Percentiles rank a stretch among this genome's conserved stretches.
Evolutionary conservation across 2,329 filamentous ascomycete genomes (phyloP).

Genomic region (Trichoderma harzianum): DNA sequence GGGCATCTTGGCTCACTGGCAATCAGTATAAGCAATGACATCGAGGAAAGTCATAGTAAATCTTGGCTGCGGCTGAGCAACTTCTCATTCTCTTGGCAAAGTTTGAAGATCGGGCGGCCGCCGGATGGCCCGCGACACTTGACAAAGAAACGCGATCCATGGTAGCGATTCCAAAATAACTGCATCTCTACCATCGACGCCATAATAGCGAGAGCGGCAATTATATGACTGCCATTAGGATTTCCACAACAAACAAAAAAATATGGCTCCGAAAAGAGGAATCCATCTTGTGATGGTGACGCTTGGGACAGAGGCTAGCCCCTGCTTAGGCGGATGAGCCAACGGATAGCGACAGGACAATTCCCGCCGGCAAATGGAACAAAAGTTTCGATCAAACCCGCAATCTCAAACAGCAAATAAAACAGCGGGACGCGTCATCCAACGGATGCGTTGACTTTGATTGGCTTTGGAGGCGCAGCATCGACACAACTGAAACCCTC

Average conservation of each 20-base stretch:
- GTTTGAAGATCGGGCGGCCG: background rate
- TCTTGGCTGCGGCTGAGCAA: background rate
- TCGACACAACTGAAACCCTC: background rate
- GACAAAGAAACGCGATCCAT: background rate
- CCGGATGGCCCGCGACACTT: background rate
- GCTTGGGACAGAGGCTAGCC: background rate
- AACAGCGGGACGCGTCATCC: constrained; percentile 2
- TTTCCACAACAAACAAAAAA: background rate
- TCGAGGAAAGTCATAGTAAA: background rate
- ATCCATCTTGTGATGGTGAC: background rate
- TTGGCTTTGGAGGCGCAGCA: constrained; percentile 11
- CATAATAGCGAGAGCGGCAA: background rate
- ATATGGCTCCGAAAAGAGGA: background rate
- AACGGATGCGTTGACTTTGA: background rate
- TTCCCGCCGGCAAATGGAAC: background rate
- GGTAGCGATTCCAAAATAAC: background rate
- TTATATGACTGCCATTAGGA: background rate
- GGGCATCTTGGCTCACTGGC: background rate
- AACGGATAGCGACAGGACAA: background rate
- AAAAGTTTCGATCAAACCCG: no score
- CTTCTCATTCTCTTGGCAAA: background rate
- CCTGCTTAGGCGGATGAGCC: background rate
- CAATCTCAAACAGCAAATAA: background rate
- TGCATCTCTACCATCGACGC: background rate
- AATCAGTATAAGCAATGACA: background rate